Evolutionary conservation across 139 green algal species (phyloP).

Genomic region (Yamagishiella unicocca): DNA sequence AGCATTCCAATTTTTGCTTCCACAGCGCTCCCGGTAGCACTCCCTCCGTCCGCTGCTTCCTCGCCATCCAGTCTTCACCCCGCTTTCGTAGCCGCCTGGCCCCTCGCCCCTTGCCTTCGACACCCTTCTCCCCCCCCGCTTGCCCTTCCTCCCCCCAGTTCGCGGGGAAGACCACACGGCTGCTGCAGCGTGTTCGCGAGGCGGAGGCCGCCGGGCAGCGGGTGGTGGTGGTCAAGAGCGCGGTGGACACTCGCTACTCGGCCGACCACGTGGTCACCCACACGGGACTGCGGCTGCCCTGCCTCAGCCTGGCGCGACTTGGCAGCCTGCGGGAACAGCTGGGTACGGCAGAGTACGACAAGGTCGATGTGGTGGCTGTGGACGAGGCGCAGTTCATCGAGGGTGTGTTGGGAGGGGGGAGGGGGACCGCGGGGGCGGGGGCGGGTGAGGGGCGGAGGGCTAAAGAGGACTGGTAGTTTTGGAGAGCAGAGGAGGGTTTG

Average conservation of each 20-base stretch:
- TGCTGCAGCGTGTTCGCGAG: conserved; percentile 66
- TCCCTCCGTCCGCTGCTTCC: not conserved
- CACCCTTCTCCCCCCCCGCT: not conserved
- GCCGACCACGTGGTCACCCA: conserved; percentile 18
- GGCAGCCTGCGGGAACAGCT: not conserved
- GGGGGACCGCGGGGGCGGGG: not conserved
- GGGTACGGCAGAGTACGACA: conserved; percentile 8
- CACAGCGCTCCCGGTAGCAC: not conserved
- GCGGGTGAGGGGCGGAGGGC: no score
- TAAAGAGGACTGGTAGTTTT: no score
- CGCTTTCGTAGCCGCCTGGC: not conserved
- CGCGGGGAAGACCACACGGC: conserved; percentile 79
- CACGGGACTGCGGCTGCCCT: conserved; percentile 17
- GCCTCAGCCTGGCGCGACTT: conserved; percentile 16
- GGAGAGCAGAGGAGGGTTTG: no score
- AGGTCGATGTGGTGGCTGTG: conserved; percentile 77
- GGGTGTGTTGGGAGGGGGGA: not conserved
- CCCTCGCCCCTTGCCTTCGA: not conserved
- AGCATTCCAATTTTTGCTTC: not conserved
- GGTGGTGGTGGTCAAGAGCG: conserved; percentile 74
- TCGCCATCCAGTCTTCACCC: not conserved
- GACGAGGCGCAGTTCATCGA: conserved; percentile 86
- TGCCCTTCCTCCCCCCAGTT: conserved; percentile 57
- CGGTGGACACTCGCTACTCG: conserved; percentile 76
- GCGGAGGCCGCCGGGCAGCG: conserved; percentile 49